Percentiles rank a stretch among this genome's conserved stretches.
Conservation (phyloP, 495 filamentous ascomycete species). For the Parathielavia appendiculata region DNA sequence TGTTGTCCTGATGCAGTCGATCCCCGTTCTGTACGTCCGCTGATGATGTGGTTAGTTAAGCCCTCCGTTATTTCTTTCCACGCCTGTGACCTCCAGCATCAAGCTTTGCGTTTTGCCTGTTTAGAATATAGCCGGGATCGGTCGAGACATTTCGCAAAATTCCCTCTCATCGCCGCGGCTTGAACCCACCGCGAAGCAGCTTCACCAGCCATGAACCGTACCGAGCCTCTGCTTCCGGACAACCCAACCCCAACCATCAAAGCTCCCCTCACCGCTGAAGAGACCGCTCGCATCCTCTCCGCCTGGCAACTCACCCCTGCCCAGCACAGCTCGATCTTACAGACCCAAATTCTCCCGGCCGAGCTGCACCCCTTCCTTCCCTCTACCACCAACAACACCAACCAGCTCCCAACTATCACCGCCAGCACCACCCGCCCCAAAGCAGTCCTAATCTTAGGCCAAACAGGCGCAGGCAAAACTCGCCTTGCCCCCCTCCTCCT, state of each 20-base stretch:
- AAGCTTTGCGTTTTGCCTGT: too few relatives aligned
- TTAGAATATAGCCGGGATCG: too few relatives aligned
- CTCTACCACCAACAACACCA: not conserved
- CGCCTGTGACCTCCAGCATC: too few relatives aligned
- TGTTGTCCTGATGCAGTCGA: too few relatives aligned
- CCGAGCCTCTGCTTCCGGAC: too few relatives aligned
- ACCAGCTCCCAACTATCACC: not conserved
- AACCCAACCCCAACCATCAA: not conserved
- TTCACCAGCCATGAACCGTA: too few relatives aligned
- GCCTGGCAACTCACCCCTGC: conserved; percentile 20
- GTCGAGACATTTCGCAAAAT: too few relatives aligned
- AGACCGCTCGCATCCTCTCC: not conserved
- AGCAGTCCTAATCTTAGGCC: conserved; percentile 38
- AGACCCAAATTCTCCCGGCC: conserved; percentile 15
- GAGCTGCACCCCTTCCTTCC: conserved; percentile 16
- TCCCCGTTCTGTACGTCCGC: too few relatives aligned
- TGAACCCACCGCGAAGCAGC: too few relatives aligned
- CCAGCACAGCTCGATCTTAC: conserved; percentile 17
- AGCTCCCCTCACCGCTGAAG: not conserved
- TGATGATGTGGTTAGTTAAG: too few relatives aligned
- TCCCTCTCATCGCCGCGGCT: too few relatives aligned
- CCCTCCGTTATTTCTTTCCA: too few relatives aligned
- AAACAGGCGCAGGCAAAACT: conserved; percentile 43
- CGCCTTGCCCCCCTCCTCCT: conserved; percentile 31
- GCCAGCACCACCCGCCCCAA: conserved; percentile 12